These are phyloP conservation scores for Cryphonectria carpinicola DNA, from an alignment of 2,329 filamentous ascomycete genomes.

Conservation along the genomic window DNA sequence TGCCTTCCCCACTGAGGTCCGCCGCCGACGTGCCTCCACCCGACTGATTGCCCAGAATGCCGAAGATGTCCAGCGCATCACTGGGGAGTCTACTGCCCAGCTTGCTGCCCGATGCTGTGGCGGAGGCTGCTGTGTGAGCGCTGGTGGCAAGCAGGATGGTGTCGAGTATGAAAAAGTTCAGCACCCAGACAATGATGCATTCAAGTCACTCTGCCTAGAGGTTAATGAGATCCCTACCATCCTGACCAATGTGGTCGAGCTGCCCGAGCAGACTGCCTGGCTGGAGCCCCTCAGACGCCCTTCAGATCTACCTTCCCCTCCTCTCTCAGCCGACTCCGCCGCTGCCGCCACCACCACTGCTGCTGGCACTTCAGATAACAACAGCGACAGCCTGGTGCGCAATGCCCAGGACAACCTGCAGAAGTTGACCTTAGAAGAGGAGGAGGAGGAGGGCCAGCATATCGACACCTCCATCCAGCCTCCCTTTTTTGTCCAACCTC, in stretches of 20 bases:
- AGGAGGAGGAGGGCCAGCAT: constrained; percentile 33
- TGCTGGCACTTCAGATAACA: constrained; percentile 44
- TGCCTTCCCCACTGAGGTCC: constrained; percentile 47
- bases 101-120: constrained; percentile 67
- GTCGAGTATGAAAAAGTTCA: constrained; percentile 57
- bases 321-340: constrained; percentile 54
- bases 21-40: constrained; percentile 69
- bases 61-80: constrained; percentile 65
- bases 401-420: constrained; percentile 33
- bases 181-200: constrained; percentile 82
- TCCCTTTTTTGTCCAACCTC: constrained; percentile 88
- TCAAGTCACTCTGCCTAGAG: constrained; percentile 75
- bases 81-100: constrained; percentile 65
- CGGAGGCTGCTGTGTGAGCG: constrained; percentile 64
- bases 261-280: constrained; percentile 77
- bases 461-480: constrained; percentile 70
- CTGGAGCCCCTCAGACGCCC: constrained; percentile 61
- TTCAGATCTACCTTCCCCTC: constrained; percentile 45
- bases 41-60: constrained; percentile 67
- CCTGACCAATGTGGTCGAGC: constrained; percentile 70
- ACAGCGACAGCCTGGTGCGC: constrained; percentile 35
- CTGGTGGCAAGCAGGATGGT: constrained; percentile 48
- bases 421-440: constrained; percentile 39
- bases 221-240: constrained; percentile 74
- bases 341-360: too few relatives aligned